Evolutionary conservation across 108 stramenopile genomes (phyloP).

Genomic region (Cyclotella distinguenda): DNA sequence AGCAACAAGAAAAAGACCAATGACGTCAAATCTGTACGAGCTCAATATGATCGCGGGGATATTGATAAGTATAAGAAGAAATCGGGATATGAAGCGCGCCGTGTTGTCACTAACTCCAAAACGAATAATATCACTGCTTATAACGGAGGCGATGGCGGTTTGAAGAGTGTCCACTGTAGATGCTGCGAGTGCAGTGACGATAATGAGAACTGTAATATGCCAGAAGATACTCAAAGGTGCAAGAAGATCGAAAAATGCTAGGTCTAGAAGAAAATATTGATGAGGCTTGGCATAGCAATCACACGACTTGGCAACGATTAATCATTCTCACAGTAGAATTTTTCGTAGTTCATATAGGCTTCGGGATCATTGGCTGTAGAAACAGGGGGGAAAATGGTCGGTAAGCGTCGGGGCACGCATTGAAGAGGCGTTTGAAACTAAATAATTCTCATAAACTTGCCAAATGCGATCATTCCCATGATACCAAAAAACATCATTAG

Average conservation of each 20-base stretch:
- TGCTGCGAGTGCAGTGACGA: conserved; percentile 69
- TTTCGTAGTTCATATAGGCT: conserved; percentile 58
- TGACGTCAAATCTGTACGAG: conserved; percentile 61
- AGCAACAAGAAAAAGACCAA: conserved; percentile 75
- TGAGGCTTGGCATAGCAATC: background rate
- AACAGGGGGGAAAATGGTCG: background rate
- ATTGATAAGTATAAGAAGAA: conserved; percentile 59
- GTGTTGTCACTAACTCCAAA: conserved; percentile 44
- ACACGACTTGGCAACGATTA: background rate
- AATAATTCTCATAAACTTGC: conserved; percentile 4
- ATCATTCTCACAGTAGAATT: conserved; percentile 47
- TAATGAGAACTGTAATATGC: conserved; percentile 67
- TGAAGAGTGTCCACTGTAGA: conserved; percentile 71
- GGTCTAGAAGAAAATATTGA: conserved; percentile 16
- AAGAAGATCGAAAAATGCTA: conserved; percentile 76
- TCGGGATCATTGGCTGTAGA: conserved; percentile 58
- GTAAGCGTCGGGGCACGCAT: background rate
- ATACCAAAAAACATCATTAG: conserved; percentile 86
- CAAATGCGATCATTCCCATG: conserved; percentile 81
- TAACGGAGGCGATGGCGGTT: conserved; percentile 63
- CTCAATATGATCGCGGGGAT: conserved; percentile 61
- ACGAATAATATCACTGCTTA: conserved; percentile 58
- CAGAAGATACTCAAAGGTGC: conserved; percentile 55
- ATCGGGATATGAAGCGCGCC: conserved; percentile 39
- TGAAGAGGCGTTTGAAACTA: background rate